Evolutionary conservation across 2,329 filamentous ascomycete species (phyloP).

Genomic region (Pestalotiopsis sp.): DNA sequence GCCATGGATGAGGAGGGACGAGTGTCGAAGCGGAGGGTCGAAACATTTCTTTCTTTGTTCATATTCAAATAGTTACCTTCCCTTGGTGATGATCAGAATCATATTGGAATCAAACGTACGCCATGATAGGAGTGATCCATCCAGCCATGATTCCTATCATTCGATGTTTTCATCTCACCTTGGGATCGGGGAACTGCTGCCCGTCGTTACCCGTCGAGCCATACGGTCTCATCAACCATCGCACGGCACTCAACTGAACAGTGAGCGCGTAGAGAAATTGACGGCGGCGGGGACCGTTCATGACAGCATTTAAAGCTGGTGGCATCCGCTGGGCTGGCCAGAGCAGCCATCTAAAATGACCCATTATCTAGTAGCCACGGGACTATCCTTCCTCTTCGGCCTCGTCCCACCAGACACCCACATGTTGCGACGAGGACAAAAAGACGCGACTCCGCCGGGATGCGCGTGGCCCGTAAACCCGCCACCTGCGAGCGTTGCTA

Average conservation of each 20-base stretch:
- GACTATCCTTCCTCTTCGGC: background rate
- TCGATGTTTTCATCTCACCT: background rate
- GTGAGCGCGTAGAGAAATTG: background rate
- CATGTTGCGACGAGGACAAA: background rate
- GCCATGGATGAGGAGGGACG: no score
- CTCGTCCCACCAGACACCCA: background rate
- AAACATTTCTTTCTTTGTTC: no score
- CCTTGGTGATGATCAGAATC: no score
- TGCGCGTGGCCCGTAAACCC: background rate
- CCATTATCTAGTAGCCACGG: background rate
- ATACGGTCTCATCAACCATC: background rate
- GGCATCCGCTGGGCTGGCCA: background rate
- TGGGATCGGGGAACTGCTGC: background rate
- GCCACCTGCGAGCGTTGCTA: background rate
- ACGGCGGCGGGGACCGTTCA: background rate
- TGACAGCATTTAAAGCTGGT: background rate
- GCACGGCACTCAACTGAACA: background rate
- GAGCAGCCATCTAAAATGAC: background rate
- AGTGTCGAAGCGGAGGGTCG: no score
- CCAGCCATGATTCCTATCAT: background rate
- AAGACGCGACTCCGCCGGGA: background rate
- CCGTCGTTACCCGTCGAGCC: background rate
- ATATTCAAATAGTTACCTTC: no score
- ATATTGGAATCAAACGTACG: no score
- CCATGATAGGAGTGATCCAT: no score